Base-by-base conservation (phyloP, 352 stramenopile species). In the Phytopythium cucurbitacearum region DNA sequence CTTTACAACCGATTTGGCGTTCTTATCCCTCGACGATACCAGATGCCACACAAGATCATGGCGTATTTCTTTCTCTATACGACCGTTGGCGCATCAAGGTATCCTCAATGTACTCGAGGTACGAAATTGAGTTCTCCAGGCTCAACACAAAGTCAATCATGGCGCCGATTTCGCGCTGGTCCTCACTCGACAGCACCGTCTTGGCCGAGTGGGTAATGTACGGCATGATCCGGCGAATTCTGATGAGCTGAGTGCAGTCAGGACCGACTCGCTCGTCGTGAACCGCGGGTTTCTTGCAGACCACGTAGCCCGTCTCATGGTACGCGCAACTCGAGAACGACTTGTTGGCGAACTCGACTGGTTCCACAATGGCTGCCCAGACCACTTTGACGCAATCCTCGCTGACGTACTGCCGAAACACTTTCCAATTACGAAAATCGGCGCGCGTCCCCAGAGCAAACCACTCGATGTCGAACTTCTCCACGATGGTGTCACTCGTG, bases 321-420 rank as follows among this genome's bases (percentile, higher is more conserved):
- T 68, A 65, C 48, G 59, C 53, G 53, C 69, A 69, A 64, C 64
- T 62, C 9, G 57, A 55, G 49, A 69, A 66, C 1, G 57, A 64
- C 49, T 85, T 74, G 54, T 76, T 67, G 43, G 61, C 71, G 55
- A 87, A 81, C 46, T 83, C 72, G 7, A 56, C 47, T 34, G 32
- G 41, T 35, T 49, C 47, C 10, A 50, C 40, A 28, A 62, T n/a
- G 1, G 32, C 36, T 36, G 40, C 39, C 68, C 68, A 81, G 11
- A 76, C 68, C 35, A 81, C 65, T 42, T 78, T 48, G 0, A 74
- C 52, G 41, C 71, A 68, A 46, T 74, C 71, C 36, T 61, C 43
- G 38, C 75, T 66, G 7, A 72, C 63, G 62, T 70, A 76, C 8
- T 69, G 65, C 6, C 68, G 65, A 15, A 76, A 40, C 39, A 82